Conservation (phyloP, 2,329 filamentous ascomycete genomes). For the Scorias spongiosa region DNA sequence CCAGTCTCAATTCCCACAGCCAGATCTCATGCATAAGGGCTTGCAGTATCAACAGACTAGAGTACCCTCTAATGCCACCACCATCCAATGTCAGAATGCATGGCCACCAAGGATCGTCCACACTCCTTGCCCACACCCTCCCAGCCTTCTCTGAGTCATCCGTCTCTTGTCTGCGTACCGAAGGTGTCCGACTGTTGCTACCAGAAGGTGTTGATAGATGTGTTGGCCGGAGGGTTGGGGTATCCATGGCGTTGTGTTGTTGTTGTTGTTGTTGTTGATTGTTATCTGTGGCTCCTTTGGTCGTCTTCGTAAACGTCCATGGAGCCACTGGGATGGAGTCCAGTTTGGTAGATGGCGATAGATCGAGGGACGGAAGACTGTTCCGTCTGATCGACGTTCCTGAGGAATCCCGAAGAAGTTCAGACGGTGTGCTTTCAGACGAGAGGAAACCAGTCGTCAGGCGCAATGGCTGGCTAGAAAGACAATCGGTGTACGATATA, state of each 20-base stretch:
- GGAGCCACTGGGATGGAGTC: conserved; percentile 19
- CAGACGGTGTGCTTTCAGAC: too few species aligned
- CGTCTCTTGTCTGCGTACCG: conserved; percentile 15
- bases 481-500: too few species aligned
- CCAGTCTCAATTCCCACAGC: conserved; percentile 27
- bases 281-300: neutral
- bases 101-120: conserved; percentile 32
- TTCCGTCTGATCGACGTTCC: neutral
- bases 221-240: conserved; percentile 8
- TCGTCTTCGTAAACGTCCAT: conserved; percentile 15
- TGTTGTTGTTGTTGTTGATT: neutral
- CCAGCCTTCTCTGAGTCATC: conserved; percentile 27
- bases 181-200: conserved; percentile 12
- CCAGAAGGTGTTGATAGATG: conserved; percentile 4
- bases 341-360: conserved; percentile 7
- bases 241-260: conserved; percentile 7
- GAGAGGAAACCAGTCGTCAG: too few species aligned
- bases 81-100: conserved; percentile 34
- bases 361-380: too few species aligned
- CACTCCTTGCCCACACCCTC: conserved; percentile 25
- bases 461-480: too few species aligned
- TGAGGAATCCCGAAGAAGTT: too few species aligned
- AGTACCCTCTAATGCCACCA: conserved; percentile 37
- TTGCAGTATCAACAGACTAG: conserved; percentile 33
- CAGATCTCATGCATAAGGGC: conserved; percentile 34